Base-by-base conservation (phyloP, 768 basidiomycete species). In the Paxillus ammoniavirescens region DNA sequence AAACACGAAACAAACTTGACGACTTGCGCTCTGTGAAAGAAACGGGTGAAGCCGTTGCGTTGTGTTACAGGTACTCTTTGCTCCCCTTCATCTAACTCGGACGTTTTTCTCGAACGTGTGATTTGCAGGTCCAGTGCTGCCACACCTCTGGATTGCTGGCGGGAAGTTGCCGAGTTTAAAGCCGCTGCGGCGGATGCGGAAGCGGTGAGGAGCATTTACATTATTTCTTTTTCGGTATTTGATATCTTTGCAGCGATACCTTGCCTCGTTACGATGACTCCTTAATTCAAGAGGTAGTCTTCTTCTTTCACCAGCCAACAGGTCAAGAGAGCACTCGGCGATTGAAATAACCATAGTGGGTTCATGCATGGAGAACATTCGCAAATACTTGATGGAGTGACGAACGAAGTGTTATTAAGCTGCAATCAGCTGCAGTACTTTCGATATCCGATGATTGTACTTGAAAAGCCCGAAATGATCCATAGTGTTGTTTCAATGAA, bases 81-180 rank as follows among this genome's bases (percentile, higher is more conserved):
- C 47, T 23, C 30, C 9, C n/a, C 23, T 26, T 47, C 41, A 17
- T 31, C 15, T 47, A 41, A 14, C 49, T 30, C 36, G 54, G 21
- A 35, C 13, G 44, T 54, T 23, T 9, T 18, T 18, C 26, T 26
- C 15, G 9, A 42, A 52, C 54, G 52, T 10, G 53, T 8, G 56
- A 40, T 40, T 8, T 18, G 8, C 36, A 75, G 75, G 56, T 61
- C 61, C 18, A 71, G 92, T 63, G 63, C 73, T 4, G 67, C 72
- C 1, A 80, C 77, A 1, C 75, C 90, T 18, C 69, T 93, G 36
- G 80, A 91, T 56, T 93, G 91, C 67, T 89, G 84, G 84, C 76
- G 73, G 53, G 81, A 91, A 63, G 90, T 91, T 3, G 69, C 71
- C 21, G 76, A 74, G 15, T 93, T 93, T 74, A 91, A 85, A 61